phyloP scores from a whole-genome alignment of 2,329 filamentous ascomycete genomes.

The Aspergillus eucalypticola region DNA sequence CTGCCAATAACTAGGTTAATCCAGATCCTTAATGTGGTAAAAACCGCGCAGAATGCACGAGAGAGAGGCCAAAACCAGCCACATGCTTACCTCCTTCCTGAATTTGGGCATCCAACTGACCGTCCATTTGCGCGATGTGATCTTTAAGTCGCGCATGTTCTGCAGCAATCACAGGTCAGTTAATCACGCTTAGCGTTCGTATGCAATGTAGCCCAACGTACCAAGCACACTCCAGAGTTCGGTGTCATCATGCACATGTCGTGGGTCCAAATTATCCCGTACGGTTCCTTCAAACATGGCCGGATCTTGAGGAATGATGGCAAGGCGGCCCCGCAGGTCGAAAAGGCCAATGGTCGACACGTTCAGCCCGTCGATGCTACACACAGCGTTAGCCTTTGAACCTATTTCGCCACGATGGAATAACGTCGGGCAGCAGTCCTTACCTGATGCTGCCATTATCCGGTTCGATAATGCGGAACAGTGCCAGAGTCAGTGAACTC shows the following conservation, averaged over 20 bases:
- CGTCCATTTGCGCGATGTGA: conserved; percentile 81
- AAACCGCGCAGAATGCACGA: conserved; percentile 1
- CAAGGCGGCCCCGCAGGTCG: conserved; percentile 83
- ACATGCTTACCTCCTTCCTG: conserved; percentile 80
- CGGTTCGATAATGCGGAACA: conserved; percentile 95
- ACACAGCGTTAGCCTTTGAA: conserved; percentile 14
- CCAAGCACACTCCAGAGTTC: conserved; percentile 94
- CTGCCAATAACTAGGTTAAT: conserved; percentile 47
- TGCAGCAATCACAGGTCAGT: conserved; percentile 48
- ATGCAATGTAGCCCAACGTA: conserved; percentile 51
- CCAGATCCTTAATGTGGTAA: neutral
- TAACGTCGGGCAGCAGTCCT: conserved; percentile 18
- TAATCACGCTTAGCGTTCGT: conserved; percentile 21
- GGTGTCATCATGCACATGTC: conserved; percentile 92
- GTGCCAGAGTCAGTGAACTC: conserved; percentile 84
- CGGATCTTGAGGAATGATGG: conserved; percentile 97
- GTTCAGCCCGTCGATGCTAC: conserved; percentile 80
- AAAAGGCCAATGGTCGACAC: conserved; percentile 87
- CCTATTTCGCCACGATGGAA: conserved; percentile 4
- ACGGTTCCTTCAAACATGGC: conserved; percentile 92
- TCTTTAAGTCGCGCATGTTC: conserved; percentile 94
- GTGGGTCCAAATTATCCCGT: conserved; percentile 92
- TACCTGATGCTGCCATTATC: conserved; percentile 70
- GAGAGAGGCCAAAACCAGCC: neutral
- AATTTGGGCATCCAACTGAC: conserved; percentile 84